These are phyloP conservation scores for Solanum ahanhuiri DNA, from an alignment of 257 asterid species.

Conservation along the genomic window DNA sequence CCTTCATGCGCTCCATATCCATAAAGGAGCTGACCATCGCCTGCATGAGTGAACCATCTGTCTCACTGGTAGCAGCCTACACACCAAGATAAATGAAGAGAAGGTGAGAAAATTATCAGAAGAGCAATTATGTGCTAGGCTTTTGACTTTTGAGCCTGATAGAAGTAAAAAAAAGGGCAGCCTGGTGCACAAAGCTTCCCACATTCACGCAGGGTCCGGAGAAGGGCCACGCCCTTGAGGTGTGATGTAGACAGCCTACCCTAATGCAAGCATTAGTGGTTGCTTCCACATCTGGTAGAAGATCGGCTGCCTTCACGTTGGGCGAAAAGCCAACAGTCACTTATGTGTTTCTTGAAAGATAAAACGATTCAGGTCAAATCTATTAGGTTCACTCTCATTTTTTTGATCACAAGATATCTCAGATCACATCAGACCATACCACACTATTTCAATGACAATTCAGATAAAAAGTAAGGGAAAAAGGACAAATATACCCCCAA, in stretches of 20 bases:
- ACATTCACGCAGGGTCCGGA: background rate
- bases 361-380: background rate
- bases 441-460: background rate
- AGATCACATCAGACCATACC: background rate
- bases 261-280: background rate
- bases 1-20: conserved; percentile 72
- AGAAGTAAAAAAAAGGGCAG: background rate
- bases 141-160: background rate
- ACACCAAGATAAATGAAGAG: conserved; percentile 1
- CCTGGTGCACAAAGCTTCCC: background rate
- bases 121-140: background rate
- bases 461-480: background rate
- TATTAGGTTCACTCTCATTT: background rate
- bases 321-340: background rate
- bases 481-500: no score
- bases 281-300: background rate
- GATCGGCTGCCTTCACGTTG: background rate
- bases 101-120: background rate
- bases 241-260: background rate
- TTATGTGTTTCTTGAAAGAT: background rate
- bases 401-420: background rate
- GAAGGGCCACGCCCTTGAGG: background rate
- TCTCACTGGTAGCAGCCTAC: conserved; percentile 56
- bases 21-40: conserved; percentile 48
- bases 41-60: conserved; percentile 46